A percentile compares a stretch with the other conserved stretches of the same genome.
Conservation (phyloP, 805 yeast species). For the Yarrowia bubula region DNA sequence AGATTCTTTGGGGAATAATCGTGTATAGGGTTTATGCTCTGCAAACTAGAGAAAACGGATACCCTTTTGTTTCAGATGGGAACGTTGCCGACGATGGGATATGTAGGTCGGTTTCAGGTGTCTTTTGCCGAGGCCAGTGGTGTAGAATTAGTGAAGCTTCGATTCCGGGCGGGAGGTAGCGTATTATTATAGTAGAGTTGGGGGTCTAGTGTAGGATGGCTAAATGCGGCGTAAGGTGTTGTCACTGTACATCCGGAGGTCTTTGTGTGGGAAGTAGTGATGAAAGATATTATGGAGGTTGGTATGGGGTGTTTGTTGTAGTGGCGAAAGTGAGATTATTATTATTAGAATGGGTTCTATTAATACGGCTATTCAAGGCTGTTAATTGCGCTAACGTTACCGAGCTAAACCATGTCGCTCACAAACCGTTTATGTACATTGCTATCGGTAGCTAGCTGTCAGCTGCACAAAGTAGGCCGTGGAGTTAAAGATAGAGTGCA, state of each 20-base stretch:
- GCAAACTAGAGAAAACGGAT: slow-evolving; percentile 3
- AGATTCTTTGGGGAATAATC: not conserved
- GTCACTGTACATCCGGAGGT: not conserved
- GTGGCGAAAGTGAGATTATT: not conserved
- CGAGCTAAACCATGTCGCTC: not conserved
- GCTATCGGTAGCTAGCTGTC: not conserved
- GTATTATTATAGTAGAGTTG: not conserved
- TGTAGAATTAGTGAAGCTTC: not conserved
- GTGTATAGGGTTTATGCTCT: not conserved
- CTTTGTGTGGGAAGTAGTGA: not conserved
- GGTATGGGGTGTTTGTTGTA: not conserved
- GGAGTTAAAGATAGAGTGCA: slow-evolving; percentile 3
- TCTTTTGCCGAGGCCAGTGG: not conserved
- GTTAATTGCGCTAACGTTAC: not conserved
- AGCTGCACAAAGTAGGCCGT: not conserved
- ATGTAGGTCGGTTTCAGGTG: slow-evolving; percentile 9
- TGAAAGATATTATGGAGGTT: not conserved
- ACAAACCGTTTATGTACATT: not conserved
- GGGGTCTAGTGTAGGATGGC: not conserved
- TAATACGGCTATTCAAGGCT: not conserved
- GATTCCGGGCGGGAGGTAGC: not conserved
- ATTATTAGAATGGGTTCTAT: not conserved
- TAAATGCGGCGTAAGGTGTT: not conserved
- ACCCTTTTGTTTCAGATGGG: slow-evolving; percentile 4
- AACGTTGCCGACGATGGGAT: not conserved